Evolutionary conservation across 2,329 filamentous ascomycete genomes (phyloP).

Genomic region (Cucurbitaria berberidis): DNA sequence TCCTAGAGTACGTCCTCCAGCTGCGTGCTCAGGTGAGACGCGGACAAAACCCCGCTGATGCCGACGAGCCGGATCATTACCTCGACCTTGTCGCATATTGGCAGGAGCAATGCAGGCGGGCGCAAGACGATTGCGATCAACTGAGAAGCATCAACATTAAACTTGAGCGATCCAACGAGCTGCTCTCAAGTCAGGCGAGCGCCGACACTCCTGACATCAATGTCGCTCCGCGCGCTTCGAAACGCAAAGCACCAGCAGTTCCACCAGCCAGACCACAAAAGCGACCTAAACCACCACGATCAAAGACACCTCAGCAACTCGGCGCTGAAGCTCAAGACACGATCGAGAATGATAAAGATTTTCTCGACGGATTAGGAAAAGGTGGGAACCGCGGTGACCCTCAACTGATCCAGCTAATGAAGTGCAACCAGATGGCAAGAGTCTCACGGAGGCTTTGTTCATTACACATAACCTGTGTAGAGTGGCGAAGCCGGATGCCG

Average conservation of each 20-base stretch:
- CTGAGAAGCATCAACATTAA: constrained; percentile 31
- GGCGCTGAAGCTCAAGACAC: constrained; percentile 22
- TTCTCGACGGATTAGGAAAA: constrained; percentile 34
- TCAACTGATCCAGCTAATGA: neutral
- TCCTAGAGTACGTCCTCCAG: constrained; percentile 38
- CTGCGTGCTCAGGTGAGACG: constrained; percentile 47
- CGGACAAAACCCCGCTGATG: constrained; percentile 21
- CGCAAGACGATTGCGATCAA: constrained; percentile 29
- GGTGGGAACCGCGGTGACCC: constrained; percentile 11
- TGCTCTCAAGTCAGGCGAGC: constrained; percentile 12
- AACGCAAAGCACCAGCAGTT: constrained; percentile 24
- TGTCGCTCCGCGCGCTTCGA: constrained; percentile 12
- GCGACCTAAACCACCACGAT: constrained; percentile 17
- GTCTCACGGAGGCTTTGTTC: constrained; percentile 38
- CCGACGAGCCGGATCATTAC: constrained; percentile 37
- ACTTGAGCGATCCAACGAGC: constrained; percentile 38
- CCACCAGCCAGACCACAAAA: constrained; percentile 19
- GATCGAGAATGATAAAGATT: constrained; percentile 35
- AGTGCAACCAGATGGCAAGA: constrained; percentile 19
- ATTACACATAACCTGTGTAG: constrained; percentile 37
- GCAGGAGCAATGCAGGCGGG: constrained; percentile 34
- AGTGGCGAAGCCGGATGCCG: constrained; percentile 13
- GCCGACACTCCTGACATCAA: neutral
- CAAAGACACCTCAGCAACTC: constrained; percentile 12
- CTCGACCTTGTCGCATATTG: constrained; percentile 52